Percentiles rank a stretch among this genome's conserved stretches.
phyloP scores from a whole-genome alignment of 2,329 filamentous ascomycete genomes.

The Hypoxylon sp. region DNA sequence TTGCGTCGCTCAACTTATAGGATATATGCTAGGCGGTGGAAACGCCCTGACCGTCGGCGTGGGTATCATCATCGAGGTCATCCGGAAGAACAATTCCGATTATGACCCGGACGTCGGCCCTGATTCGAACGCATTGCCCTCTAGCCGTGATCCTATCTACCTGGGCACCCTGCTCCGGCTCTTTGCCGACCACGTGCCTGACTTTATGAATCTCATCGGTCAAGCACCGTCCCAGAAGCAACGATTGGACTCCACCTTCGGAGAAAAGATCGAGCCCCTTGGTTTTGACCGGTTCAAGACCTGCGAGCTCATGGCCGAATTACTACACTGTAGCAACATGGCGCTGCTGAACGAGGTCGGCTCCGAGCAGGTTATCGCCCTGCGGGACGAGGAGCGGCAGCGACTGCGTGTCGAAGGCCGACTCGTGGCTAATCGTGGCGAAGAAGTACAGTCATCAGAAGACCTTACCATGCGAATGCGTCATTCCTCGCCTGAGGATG shows the following conservation, averaged over 20 bases:
- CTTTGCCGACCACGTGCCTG: conserved; percentile 89
- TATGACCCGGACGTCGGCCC: conserved; percentile 93
- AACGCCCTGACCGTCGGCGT: conserved; percentile 96
- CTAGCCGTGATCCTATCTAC: conserved; percentile 92
- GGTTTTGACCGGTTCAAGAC: conserved; percentile 99
- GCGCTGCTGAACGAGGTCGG: conserved; percentile 90
- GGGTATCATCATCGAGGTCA: conserved; percentile 97
- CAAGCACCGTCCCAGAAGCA: conserved; percentile 77
- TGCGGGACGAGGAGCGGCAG: conserved; percentile 82
- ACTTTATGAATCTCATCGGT: conserved; percentile 91
- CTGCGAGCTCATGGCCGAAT: conserved; percentile 96
- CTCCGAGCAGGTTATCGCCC: conserved; percentile 83
- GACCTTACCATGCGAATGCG: conserved; percentile 67
- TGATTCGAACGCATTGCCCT: conserved; percentile 80
- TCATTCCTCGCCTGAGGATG: conserved; percentile 62
- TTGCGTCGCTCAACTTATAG: conserved; percentile 85
- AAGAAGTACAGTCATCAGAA: conserved; percentile 62
- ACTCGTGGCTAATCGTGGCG: conserved; percentile 60
- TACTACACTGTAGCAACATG: conserved; percentile 99
- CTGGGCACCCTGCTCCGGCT: conserved; percentile 86
- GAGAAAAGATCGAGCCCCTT: conserved; percentile 87
- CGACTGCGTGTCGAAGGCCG: conserved; percentile 79
- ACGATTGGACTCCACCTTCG: conserved; percentile 86
- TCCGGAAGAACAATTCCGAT: conserved; percentile 98
- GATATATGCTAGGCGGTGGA: conserved; percentile 90